Conservation (phyloP, 2,329 filamentous ascomycete species). For the Ramularia collo-cygni region DNA sequence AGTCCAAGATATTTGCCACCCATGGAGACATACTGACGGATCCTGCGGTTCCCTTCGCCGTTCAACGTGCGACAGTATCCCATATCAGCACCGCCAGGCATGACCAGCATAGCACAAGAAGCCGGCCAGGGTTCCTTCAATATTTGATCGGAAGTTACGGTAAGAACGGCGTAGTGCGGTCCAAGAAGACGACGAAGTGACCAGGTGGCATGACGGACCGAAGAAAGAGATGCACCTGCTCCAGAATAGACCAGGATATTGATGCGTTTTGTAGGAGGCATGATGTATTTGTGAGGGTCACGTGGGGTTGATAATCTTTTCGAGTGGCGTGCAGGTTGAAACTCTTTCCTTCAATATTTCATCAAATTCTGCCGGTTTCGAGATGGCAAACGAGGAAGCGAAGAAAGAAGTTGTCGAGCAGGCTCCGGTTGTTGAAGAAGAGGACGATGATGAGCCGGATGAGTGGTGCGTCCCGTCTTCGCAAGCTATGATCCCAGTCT, state of each 20-base stretch:
- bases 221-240: slow-evolving; percentile 77
- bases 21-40: slow-evolving; percentile 74
- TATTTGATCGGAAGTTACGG: slow-evolving; percentile 68
- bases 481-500: neutral
- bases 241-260: slow-evolving; percentile 94
- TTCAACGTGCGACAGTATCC: slow-evolving; percentile 85
- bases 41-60: slow-evolving; percentile 76
- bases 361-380: slow-evolving; percentile 4
- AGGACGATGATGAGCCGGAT: slow-evolving; percentile 77
- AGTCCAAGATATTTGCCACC: slow-evolving; percentile 86
- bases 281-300: slow-evolving; percentile 9
- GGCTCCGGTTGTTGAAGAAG: slow-evolving; percentile 41
- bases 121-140: slow-evolving; percentile 87
- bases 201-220: slow-evolving; percentile 82
- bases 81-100: slow-evolving; percentile 90
- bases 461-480: slow-evolving; percentile 63
- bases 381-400: slow-evolving; percentile 27
- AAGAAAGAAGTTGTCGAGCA: slow-evolving; percentile 16
- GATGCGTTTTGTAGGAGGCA: slow-evolving; percentile 54
- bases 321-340: slow-evolving; percentile 1
- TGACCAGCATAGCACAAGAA: slow-evolving; percentile 80
- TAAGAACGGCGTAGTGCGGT: slow-evolving; percentile 87
- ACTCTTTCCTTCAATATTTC: slow-evolving; percentile 4
- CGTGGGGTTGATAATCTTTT: slow-evolving; percentile 7
- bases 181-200: slow-evolving; percentile 79